Conservation (phyloP, 1,284 basidiomycete genomes). For the Irpex sp. region DNA sequence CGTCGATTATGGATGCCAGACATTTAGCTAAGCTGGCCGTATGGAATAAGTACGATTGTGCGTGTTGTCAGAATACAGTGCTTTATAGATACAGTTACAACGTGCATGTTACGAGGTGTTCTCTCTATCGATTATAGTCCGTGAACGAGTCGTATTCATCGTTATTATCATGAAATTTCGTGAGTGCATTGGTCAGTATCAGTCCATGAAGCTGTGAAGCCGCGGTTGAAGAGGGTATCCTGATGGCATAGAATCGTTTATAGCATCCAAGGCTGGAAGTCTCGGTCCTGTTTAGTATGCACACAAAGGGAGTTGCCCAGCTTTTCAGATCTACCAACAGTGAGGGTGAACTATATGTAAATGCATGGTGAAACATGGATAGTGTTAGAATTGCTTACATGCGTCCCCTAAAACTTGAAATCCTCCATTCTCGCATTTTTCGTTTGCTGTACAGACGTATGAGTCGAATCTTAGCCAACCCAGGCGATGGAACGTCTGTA, state of each 20-base stretch:
- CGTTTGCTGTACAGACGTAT: background rate
- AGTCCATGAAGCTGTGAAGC: no score
- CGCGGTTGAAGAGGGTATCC: no score
- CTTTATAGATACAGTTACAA: background rate
- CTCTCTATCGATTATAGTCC: background rate
- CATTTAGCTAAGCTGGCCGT: no score
- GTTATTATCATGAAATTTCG: background rate
- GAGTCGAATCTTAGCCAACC: background rate
- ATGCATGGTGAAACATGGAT: background rate
- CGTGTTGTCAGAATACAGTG: background rate
- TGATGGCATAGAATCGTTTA: background rate
- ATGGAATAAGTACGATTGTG: background rate
- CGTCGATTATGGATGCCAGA: constrained; percentile 45
- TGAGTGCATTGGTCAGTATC: background rate
- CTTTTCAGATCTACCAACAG: background rate
- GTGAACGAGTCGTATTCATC: background rate
- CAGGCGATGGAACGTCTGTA: background rate
- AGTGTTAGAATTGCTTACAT: background rate
- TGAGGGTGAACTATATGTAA: background rate
- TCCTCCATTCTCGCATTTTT: background rate
- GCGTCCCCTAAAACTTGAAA: background rate
- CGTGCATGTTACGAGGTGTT: no score
- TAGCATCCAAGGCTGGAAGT: background rate
- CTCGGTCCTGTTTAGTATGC: background rate
- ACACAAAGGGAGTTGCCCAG: background rate